A percentile compares a stretch with the other conserved stretches of the same genome.
Evolutionary conservation across 1,284 basidiomycete species (phyloP).

Genomic region (Fomitopsis palustris): DNA sequence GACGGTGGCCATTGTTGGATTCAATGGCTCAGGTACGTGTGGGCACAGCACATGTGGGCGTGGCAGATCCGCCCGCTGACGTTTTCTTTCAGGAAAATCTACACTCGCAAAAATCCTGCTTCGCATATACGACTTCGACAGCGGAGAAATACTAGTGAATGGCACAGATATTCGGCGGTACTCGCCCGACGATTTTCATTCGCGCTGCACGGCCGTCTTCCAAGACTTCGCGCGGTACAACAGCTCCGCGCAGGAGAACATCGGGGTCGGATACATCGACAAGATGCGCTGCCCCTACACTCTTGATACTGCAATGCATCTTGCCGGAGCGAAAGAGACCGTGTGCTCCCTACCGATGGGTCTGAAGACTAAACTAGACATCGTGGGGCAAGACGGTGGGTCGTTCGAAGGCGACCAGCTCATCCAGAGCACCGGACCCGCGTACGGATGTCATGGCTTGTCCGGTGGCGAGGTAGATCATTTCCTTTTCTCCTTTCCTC

Average conservation of each 20-base stretch:
- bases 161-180: conserved; percentile 60
- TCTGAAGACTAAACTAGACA: conserved; percentile 62
- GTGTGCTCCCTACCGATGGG: conserved; percentile 63
- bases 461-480: conserved; percentile 72
- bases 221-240: conserved; percentile 80
- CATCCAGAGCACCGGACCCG: conserved; percentile 17
- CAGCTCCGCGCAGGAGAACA: conserved; percentile 70
- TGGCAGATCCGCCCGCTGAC: neutral
- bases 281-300: conserved; percentile 48
- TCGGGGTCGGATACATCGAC: conserved; percentile 70
- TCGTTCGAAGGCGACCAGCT: conserved; percentile 31
- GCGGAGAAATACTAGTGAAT: conserved; percentile 65
- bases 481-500: neutral
- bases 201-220: conserved; percentile 72
- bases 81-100: conserved; percentile 61
- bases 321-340: conserved; percentile 63
- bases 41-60: neutral
- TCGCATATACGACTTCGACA: conserved; percentile 70
- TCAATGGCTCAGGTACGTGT: conserved; percentile 72
- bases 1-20: conserved; percentile 79
- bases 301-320: conserved; percentile 56
- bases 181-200: conserved; percentile 66
- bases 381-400: conserved; percentile 53
- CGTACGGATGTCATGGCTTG: conserved; percentile 52
- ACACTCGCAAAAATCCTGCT: conserved; percentile 77